Base-by-base conservation (phyloP, 169 alveolate genomes). In the Amoebophrya sp. region DNA sequence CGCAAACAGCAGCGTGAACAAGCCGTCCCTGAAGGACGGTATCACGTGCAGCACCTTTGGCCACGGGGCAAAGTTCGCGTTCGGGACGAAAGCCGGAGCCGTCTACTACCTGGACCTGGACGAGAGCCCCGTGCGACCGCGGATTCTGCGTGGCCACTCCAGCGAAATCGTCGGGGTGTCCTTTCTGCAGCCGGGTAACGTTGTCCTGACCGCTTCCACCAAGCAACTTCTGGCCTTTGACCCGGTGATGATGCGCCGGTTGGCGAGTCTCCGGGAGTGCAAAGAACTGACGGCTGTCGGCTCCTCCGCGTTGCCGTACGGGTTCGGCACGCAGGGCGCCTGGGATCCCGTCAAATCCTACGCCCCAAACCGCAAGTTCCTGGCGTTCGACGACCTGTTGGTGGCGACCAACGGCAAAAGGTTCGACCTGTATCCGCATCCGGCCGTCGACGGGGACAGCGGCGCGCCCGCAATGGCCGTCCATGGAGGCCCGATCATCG, bases 171-270 rank as follows among this genome's bases (percentile, higher is more conserved):
- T 12, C 32, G 29, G 35, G 2, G 83, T 66, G 29, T 18, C 83
- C 32, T 66, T 66, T 25, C 39, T 66, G 83, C 83, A 66, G 29
- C 83, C 83, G 83, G 83, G 83, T 0, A 66, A 66, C 29, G 29
- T 66, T 2, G 32, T 66, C 32, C 35, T 66, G 35, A 66, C 35
- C 39, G 35, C 83, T 18, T 25, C 39, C 10, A 25, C 32, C 7
- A 25, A 25, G 83, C 83, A 66, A 66, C 39, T 66, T 2, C 29
- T 66, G 29, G 83, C 83, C 35, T 66, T 66, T 25, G 83, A 66
- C 83, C 83, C 83, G 7, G 83, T n/a, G 38, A 66, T 66, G 83
- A 66, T 25, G 83, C 83, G 83, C 10, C 83, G 83, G 83, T 3
- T 66, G 29, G 29, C 83, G 83, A n/a, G 35, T 18, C 10, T 66